Conservation (phyloP, 1,284 basidiomycete genomes). For the Caloboletus inedulis region DNA sequence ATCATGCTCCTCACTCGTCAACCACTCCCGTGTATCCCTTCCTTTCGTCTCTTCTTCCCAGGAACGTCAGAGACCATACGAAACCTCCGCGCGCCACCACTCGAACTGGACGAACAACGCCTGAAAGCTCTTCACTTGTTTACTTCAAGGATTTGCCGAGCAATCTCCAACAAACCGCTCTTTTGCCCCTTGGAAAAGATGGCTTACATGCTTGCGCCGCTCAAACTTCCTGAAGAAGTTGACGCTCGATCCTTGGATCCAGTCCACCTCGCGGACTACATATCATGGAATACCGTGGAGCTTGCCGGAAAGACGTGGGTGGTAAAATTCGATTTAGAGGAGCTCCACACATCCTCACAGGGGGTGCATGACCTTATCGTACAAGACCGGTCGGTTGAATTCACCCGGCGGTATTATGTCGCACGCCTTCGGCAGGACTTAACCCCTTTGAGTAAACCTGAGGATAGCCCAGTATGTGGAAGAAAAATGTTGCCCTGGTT, state of each 20-base stretch:
- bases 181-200: constrained; percentile 50
- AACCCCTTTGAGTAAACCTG: constrained; percentile 66
- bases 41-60: constrained; percentile 57
- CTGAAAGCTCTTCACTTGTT: constrained; percentile 54
- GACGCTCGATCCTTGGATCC: constrained; percentile 27
- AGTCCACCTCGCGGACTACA: constrained; percentile 42
- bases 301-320: constrained; percentile 50
- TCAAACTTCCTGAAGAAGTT: constrained; percentile 33
- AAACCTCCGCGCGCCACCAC: constrained; percentile 45
- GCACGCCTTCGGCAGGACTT: constrained; percentile 58
- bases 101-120: constrained; percentile 46
- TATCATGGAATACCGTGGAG: constrained; percentile 64
- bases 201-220: constrained; percentile 63
- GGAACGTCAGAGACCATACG: constrained; percentile 43
- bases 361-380: constrained; percentile 61
- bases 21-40: constrained; percentile 55
- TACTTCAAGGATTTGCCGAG: constrained; percentile 59
- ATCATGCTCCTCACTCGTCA: constrained; percentile 62
- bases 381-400: constrained; percentile 74
- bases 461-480: constrained; percentile 57
- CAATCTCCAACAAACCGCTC: constrained; percentile 65
- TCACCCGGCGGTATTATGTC: constrained; percentile 64
- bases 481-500: neutral
- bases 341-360: constrained; percentile 38
- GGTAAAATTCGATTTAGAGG: constrained; percentile 45